Evolutionary conservation across 2,329 filamentous ascomycete genomes (phyloP).

Genomic region (Colletotrichum navitas): DNA sequence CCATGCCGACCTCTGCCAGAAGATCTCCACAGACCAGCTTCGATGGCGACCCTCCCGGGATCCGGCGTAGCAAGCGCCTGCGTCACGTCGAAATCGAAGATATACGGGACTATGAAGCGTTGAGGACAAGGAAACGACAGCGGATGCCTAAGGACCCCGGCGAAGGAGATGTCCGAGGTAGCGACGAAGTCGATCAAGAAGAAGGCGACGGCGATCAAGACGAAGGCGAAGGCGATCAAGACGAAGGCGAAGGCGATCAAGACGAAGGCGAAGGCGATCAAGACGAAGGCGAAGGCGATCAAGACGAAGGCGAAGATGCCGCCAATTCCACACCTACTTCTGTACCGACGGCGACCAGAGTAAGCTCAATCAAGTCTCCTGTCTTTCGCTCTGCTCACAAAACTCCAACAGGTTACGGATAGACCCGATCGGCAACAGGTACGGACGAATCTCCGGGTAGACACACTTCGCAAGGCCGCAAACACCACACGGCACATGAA

Average conservation of each 20-base stretch:
- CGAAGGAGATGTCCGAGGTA: background rate
- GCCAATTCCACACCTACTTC: background rate
- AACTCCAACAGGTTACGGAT: background rate
- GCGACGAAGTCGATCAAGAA: background rate
- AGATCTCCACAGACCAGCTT: background rate
- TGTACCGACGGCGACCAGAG: background rate
- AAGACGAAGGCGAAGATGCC: background rate
- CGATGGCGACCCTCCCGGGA: background rate
- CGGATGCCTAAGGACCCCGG: background rate
- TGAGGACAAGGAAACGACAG: background rate
- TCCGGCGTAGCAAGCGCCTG: constrained; percentile 28
- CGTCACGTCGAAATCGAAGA: constrained; percentile 13
- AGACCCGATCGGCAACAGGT: background rate
- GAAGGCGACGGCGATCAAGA: no score
- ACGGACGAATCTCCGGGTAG: background rate
- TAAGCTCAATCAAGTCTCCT: background rate
- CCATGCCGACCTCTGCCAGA: constrained; percentile 4
- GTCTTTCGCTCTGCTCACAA: background rate
- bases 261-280: background rate
- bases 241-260: background rate
- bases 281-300: background rate
- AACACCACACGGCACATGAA: background rate
- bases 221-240: background rate
- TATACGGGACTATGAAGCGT: background rate
- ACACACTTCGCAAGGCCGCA: constrained; percentile 3